Evolutionary conservation across 1,284 basidiomycete genomes (phyloP), one percentile per base, ranked within the genome.

Genomic region (Heterobasidion occidentale): DNA sequence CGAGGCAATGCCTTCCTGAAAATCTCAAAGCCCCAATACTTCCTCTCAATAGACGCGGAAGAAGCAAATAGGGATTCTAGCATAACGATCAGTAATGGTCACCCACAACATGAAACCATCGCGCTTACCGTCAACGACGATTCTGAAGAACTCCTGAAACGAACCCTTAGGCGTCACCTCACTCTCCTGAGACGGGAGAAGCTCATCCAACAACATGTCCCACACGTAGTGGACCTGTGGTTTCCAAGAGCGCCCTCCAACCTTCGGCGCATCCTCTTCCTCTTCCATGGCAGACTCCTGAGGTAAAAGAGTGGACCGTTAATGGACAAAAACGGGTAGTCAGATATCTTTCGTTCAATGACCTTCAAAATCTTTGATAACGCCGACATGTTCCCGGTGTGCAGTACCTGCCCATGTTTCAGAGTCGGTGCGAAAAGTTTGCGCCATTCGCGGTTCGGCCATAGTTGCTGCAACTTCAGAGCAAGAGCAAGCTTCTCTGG

Each of bases 11-110:
- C 85, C 60, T 84, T 88, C 64, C 88, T 84, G 70, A 98, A 92
- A 19, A 98, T 83, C 67, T 92, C 89, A 75, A 98, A 98, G 36
- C 95, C 95, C 90, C 92, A 97, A 65, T 89, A 94, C 73, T 98
- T 98, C 58, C 93, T 83, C 67, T 97, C 90, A 1, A 90, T 75
- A 0, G 94, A 96, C 1, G 94, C 83, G 12, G 86, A 86, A 12
- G 87, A 76, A 3, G 90, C 84, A 68, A 98, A 98, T 50, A 98
- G 74, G 1, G 90, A 88, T 69, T 98, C 95, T 94, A 63, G 20
- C 46, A 46, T 17, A 20, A 14, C 38, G 49, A 17, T 44, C 51
- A 38, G 36, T 44, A 19, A 42, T 17, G 47, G n/a, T 45, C n/a
- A 17, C 5, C 53, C 47, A 36, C 12, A 27, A 17, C 33, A 33